Evolutionary conservation across 495 filamentous ascomycete genomes (phyloP).

Genomic region (Lentithecium fluviatile): DNA sequence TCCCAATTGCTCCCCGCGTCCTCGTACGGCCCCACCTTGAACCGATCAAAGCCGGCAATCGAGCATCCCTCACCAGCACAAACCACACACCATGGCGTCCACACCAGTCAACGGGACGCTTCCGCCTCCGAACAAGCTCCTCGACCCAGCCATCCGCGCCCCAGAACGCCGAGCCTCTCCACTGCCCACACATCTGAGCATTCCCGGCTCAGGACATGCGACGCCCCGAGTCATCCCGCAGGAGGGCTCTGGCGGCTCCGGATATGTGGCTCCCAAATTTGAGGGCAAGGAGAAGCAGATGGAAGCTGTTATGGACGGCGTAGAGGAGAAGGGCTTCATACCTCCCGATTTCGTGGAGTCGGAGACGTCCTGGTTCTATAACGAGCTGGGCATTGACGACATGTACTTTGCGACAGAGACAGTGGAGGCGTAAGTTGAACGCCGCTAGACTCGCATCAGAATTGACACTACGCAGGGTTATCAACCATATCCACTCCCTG

Average conservation of each 20-base stretch:
- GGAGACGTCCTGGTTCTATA: slow-evolving; percentile 95
- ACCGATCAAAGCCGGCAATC: not conserved
- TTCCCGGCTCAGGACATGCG: slow-evolving; percentile 61
- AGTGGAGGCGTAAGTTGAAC: slow-evolving; percentile 57
- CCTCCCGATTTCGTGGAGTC: slow-evolving; percentile 76
- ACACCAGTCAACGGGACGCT: slow-evolving; percentile 39
- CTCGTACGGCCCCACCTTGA: not conserved
- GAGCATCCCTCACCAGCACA: too few species aligned
- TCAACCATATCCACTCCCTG: slow-evolving; percentile 89
- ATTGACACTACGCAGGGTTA: slow-evolving; percentile 51
- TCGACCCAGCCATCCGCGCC: slow-evolving; percentile 60
- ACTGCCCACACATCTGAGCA: slow-evolving; percentile 82
- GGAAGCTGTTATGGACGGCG: slow-evolving; percentile 74
- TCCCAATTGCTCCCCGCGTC: not conserved
- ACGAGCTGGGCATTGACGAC: slow-evolving; percentile 94
- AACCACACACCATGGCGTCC: slow-evolving; percentile 24
- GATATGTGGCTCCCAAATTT: slow-evolving; percentile 93
- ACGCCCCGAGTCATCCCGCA: slow-evolving; percentile 67
- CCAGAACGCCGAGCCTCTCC: slow-evolving; percentile 75
- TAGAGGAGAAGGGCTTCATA: slow-evolving; percentile 82
- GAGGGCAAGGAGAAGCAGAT: slow-evolving; percentile 94
- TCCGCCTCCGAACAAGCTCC: slow-evolving; percentile 56
- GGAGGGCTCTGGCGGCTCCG: slow-evolving; percentile 71
- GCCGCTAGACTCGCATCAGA: not conserved
- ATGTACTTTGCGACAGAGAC: slow-evolving; percentile 96